These are phyloP conservation scores for Cucumis hystrix DNA, from an alignment of 306 rosid species.

Conservation along the genomic window DNA sequence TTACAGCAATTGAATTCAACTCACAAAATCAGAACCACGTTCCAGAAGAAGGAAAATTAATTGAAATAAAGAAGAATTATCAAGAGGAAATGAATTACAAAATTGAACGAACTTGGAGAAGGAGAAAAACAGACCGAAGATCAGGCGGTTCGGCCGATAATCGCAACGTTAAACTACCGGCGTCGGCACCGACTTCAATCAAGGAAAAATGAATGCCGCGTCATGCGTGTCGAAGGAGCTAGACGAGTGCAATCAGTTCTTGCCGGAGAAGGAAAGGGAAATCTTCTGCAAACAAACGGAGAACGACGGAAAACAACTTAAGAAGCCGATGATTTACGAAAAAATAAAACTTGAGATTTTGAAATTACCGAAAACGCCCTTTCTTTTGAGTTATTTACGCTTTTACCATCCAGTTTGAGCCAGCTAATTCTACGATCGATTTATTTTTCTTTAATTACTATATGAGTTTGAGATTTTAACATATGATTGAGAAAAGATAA, in stretches of 20 bases:
- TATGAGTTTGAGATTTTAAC: too few species aligned
- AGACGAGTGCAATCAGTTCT: not conserved
- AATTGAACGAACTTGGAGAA: not conserved
- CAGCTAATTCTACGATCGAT: not conserved
- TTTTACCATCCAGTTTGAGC: not conserved
- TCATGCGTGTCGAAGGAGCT: not conserved
- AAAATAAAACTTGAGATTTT: not conserved
- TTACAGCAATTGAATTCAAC: not conserved
- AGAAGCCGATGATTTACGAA: not conserved
- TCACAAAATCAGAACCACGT: not conserved
- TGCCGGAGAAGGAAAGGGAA: slow-evolving; percentile 6
- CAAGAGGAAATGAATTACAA: not conserved
- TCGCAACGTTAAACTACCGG: not conserved
- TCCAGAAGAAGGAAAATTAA: not conserved
- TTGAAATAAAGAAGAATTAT: not conserved
- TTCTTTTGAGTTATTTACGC: not conserved
- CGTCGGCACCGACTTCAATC: not conserved
- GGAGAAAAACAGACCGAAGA: not conserved
- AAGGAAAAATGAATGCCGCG: not conserved
- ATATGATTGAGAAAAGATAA: too few species aligned
- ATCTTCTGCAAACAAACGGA: not conserved
- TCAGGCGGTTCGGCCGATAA: not conserved
- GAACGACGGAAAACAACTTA: not conserved
- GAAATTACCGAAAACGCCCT: not conserved
- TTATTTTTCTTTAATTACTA: too few species aligned